Evolutionary conservation across 306 rosid genomes (phyloP).

Genomic region (Begonia peltatifolia): DNA sequence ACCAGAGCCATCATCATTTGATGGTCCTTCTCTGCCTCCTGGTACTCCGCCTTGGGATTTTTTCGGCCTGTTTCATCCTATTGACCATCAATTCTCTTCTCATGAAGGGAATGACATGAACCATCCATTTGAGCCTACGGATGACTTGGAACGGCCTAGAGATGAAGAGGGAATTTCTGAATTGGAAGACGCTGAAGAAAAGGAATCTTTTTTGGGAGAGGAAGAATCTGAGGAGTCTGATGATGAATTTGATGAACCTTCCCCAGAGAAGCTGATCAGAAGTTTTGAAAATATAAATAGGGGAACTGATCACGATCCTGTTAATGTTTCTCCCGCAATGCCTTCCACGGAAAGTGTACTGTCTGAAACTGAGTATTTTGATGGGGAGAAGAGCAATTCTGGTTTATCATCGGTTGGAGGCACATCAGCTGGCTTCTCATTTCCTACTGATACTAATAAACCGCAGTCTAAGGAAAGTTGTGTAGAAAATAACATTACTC

Average conservation of each 20-base stretch:
- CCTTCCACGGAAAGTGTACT: slow-evolving; percentile 28
- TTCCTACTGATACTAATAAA: slow-evolving; percentile 32
- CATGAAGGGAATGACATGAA: slow-evolving; percentile 46
- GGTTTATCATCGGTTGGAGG: slow-evolving; percentile 31
- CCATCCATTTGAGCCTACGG: slow-evolving; percentile 28
- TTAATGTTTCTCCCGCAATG: slow-evolving; percentile 5
- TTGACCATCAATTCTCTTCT: slow-evolving; percentile 56
- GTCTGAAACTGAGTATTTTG: slow-evolving; percentile 38
- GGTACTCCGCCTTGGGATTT: slow-evolving; percentile 76
- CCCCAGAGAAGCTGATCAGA: slow-evolving; percentile 49
- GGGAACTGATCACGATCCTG: slow-evolving; percentile 34
- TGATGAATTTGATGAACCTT: slow-evolving; percentile 81
- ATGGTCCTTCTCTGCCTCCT: slow-evolving; percentile 40
- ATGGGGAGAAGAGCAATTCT: slow-evolving; percentile 38
- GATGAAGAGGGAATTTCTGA: slow-evolving; percentile 71
- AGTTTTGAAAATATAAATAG: slow-evolving; percentile 67
- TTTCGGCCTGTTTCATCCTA: slow-evolving; percentile 66
- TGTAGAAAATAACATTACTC: slow-evolving; percentile 38
- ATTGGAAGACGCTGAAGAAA: slow-evolving; percentile 60
- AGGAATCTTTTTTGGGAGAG: slow-evolving; percentile 29
- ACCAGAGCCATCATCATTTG: slow-evolving; percentile 30
- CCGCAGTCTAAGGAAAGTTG: slow-evolving; percentile 34
- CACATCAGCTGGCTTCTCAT: slow-evolving; percentile 19
- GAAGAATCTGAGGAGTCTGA: slow-evolving; percentile 58
- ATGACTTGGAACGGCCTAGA: slow-evolving; percentile 31